Percentiles rank a stretch among this genome's conserved stretches.
Evolutionary conservation across 2,329 filamentous ascomycete genomes (phyloP).

Genomic region (Alternaria sp.): DNA sequence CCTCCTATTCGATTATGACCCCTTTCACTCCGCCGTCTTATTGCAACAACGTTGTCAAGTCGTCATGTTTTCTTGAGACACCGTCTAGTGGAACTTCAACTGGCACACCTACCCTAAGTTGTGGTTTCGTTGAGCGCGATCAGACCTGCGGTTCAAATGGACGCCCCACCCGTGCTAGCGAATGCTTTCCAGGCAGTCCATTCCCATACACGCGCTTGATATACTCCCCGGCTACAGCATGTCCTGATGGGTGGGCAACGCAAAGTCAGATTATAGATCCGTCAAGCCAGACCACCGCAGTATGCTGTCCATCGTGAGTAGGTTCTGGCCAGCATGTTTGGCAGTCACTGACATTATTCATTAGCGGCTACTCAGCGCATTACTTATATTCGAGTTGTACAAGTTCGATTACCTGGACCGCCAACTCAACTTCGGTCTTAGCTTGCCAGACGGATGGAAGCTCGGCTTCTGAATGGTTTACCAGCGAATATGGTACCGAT

Average conservation of each 20-base stretch:
- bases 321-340: background rate
- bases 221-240: background rate
- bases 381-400: too few species aligned
- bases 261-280: background rate
- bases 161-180: background rate
- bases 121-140: background rate
- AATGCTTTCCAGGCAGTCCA: background rate
- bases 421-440: background rate
- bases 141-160: background rate
- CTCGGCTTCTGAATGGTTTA: background rate
- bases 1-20: background rate
- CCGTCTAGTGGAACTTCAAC: background rate
- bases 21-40: background rate
- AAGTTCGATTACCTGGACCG: background rate
- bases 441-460: background rate
- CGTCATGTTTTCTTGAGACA: background rate
- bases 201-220: background rate
- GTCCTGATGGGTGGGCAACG: background rate
- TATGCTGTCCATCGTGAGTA: constrained; percentile 3
- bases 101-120: background rate
- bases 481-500: background rate
- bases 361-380: background rate
- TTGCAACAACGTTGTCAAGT: background rate
- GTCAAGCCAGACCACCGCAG: background rate
- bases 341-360: background rate